Percentiles rank a stretch among this genome's conserved stretches.
phyloP scores from a whole-genome alignment of 2,329 filamentous ascomycete genomes.

The Metarhizium sp. region DNA sequence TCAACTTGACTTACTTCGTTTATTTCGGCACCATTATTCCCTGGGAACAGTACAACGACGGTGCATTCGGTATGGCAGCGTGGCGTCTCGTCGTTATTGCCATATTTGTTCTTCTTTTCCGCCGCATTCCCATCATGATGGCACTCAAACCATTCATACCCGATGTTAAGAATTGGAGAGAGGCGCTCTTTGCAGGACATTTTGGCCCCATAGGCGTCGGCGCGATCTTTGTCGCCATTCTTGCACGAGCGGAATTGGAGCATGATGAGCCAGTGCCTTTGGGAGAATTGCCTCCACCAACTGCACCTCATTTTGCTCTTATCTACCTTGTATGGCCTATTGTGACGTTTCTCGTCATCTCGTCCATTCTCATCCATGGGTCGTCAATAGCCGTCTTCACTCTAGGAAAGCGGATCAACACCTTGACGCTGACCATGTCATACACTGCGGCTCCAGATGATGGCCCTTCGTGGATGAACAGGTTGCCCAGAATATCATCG shows the following conservation, averaged over 20 bases:
- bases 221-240: slow-evolving; percentile 88
- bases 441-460: slow-evolving; percentile 88
- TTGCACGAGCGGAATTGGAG: slow-evolving; percentile 88
- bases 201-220: slow-evolving; percentile 97
- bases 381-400: slow-evolving; percentile 99
- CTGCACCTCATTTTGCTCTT: slow-evolving; percentile 53
- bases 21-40: slow-evolving; percentile 96
- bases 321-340: slow-evolving; percentile 93
- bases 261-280: slow-evolving; percentile 66
- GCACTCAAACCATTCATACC: slow-evolving; percentile 84
- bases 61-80: slow-evolving; percentile 62
- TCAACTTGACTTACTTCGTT: slow-evolving; percentile 97
- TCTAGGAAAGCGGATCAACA: slow-evolving; percentile 96
- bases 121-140: slow-evolving; percentile 92
- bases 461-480: slow-evolving; percentile 89
- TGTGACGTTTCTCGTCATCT: slow-evolving; percentile 84
- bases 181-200: slow-evolving; percentile 92
- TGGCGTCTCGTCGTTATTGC: slow-evolving; percentile 93
- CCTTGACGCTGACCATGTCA: slow-evolving; percentile 86
- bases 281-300: slow-evolving; percentile 45
- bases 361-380: slow-evolving; percentile 90
- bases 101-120: slow-evolving; percentile 90
- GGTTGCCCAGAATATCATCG: slow-evolving; percentile 63
- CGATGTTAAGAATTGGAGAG: slow-evolving; percentile 96
- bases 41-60: slow-evolving; percentile 82